A percentile compares a stretch with the other conserved stretches of the same genome.
Evolutionary conservation across 2,329 filamentous ascomycete genomes (phyloP).

Genomic region (Nothophaeocryptopus gaeumannii): DNA sequence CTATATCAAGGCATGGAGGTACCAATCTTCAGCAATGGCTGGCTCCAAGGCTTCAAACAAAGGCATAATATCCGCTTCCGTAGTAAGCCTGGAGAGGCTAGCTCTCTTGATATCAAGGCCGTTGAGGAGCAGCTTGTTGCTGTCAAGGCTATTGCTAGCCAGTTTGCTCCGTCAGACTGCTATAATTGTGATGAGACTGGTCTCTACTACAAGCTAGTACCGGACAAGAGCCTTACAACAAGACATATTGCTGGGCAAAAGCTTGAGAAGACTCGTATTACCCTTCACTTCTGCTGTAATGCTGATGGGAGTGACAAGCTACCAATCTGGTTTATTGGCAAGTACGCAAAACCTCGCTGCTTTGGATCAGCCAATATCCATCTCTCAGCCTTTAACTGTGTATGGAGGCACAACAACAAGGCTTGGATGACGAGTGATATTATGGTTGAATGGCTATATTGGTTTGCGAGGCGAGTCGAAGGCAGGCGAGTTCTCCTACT

Average conservation of each 20-base stretch:
- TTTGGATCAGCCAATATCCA: slow-evolving; percentile 2
- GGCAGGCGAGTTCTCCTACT: slow-evolving; percentile 6
- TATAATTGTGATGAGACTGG: slow-evolving; percentile 12
- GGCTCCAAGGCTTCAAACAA: slow-evolving; percentile 8
- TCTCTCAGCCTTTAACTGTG: slow-evolving; percentile 1
- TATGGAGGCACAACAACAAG: slow-evolving; percentile 5
- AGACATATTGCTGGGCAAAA: neutral
- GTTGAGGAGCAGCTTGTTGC: slow-evolving; percentile 1
- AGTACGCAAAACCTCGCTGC: slow-evolving; percentile 1
- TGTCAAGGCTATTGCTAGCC: neutral
- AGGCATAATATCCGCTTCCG: slow-evolving; percentile 1
- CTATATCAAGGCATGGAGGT: slow-evolving; percentile 6
- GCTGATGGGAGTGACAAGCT: slow-evolving; percentile 9
- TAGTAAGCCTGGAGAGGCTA: neutral
- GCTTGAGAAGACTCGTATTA: neutral
- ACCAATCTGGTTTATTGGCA: slow-evolving; percentile 10
- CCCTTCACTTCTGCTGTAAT: slow-evolving; percentile 6
- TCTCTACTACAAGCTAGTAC: slow-evolving; percentile 4
- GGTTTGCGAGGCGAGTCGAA: slow-evolving; percentile 3
- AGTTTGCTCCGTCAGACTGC: neutral
- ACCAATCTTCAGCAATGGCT: slow-evolving; percentile 11
- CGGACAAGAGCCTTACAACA: neutral
- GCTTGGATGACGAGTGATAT: slow-evolving; percentile 11
- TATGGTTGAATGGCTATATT: slow-evolving; percentile 11
- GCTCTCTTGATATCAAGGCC: neutral